Evolutionary conservation across 129 eudicot species (phyloP), one percentile per base, ranked within the genome.

Genomic region (Artemisia annua): DNA sequence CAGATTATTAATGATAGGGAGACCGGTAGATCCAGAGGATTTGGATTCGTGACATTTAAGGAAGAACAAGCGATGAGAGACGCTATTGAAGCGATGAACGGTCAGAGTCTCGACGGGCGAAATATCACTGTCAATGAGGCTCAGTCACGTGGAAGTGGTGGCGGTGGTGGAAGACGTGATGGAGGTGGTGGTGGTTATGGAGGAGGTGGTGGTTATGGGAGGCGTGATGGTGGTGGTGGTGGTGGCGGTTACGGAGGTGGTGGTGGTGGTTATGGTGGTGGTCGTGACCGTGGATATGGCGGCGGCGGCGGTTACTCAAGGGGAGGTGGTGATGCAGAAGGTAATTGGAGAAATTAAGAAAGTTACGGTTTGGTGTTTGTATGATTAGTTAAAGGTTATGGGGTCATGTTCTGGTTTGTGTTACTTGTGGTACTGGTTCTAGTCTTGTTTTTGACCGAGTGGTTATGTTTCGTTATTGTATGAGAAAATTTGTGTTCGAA

Each of bases 91-190:
- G 96, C 72, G 28, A 87, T 93, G 98, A 89, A 93, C 67, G 98
- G 98, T 3, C 90, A 89, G 85, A 81, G 74, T 18, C 96, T 93
- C 6, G 98, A 93, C 59, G 98, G 96, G 1, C 92, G 98, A 30
- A 86, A 69, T 80, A 89, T 92, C 79, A 89, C 98, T 3, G 98
- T 92, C 17, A 92, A 92, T 73, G 96, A 89, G 73, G 98, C 98
- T 6, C 98, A 93, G 75, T 84, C 96, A 2, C 95, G 98, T 20
- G 90, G 96, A 6, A 57, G 80, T 22, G 85, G 92, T 2, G 89
- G 91, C 0, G 91, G 96, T 0, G 89, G 92, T 2, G 96, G 96
- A 6, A 83, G 91, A 2, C 80, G 86, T 50, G 81, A 74, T 22
- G 59, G 63, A 0, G 75, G 69, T 1, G 76, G 81, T 3, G 66